These are phyloP conservation scores for Mycothermus thermophilus DNA, from an alignment of 495 filamentous ascomycete species.

Conservation along the genomic window DNA sequence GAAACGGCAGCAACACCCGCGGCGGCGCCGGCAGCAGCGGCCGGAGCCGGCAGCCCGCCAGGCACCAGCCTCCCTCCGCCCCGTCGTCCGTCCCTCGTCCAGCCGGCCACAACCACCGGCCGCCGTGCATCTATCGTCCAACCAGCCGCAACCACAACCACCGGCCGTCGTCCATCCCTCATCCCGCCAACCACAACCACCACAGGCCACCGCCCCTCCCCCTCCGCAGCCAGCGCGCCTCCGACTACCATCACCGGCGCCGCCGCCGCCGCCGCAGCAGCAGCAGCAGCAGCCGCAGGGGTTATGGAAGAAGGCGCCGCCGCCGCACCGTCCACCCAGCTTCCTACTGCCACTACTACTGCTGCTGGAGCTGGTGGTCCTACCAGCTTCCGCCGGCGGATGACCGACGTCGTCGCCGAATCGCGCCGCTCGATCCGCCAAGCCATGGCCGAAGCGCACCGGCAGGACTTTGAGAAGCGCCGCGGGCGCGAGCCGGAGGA, in stretches of 20 bases:
- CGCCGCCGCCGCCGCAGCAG: background rate
- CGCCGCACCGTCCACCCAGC: too few relatives aligned
- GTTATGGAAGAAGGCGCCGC: slow-evolving; percentile 1
- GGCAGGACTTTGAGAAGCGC: slow-evolving; percentile 69
- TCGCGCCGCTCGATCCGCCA: slow-evolving; percentile 26
- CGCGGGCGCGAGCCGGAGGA: slow-evolving; percentile 37
- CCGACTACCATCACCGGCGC: background rate
- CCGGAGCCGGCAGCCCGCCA: too few relatives aligned
- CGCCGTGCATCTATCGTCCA: background rate
- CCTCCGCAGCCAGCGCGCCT: background rate
- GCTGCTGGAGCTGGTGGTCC: background rate
- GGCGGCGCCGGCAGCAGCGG: too few relatives aligned
- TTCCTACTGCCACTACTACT: background rate
- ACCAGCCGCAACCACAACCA: background rate
- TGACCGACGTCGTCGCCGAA: background rate
- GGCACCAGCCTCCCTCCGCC: background rate
- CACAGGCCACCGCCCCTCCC: background rate
- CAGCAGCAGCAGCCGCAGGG: slow-evolving; percentile 1
- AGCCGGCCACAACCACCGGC: background rate
- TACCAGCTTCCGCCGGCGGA: slow-evolving; percentile 24
- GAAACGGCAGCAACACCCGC: too few relatives aligned
- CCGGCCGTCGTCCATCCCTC: background rate
- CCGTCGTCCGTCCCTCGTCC: background rate
- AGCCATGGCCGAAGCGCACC: slow-evolving; percentile 60
- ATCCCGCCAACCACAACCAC: background rate